Conservation (phyloP, 169 alveolate genomes). For the Plasmodium yoelii region DNA sequence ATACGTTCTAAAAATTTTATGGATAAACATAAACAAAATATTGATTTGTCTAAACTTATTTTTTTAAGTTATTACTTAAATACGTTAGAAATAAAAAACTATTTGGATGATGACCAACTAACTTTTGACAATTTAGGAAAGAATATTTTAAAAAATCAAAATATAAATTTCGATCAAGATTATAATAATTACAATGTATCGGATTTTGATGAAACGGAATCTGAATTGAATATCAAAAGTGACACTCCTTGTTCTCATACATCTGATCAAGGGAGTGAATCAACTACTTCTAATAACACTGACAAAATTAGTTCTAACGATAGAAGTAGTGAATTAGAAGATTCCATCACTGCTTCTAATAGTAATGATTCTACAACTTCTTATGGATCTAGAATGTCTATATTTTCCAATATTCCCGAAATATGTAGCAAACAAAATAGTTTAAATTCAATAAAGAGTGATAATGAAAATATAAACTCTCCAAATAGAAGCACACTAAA, state of each 20-base stretch:
- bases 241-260: no score
- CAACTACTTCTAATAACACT: not conserved
- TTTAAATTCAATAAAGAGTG: not conserved
- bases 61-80: conserved; percentile 59
- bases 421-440: not conserved
- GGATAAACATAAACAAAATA: conserved; percentile 13
- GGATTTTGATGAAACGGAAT: no score
- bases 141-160: not conserved
- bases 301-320: not conserved
- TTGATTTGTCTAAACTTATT: conserved; percentile 54
- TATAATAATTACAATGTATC: no score
- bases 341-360: not conserved
- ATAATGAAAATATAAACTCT: conserved; percentile 1
- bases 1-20: conserved; percentile 57
- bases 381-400: no score
- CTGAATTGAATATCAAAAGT: no score
- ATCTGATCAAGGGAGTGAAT: not conserved
- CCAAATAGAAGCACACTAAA: not conserved
- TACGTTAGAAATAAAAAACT: not conserved
- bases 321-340: not conserved
- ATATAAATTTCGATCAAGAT: not conserved
- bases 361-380: conserved; percentile 1
- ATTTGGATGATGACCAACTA: not conserved
- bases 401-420: no score
- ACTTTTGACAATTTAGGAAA: conserved; percentile 9